Evolutionary conservation across 331 rosid species (phyloP), one percentile per base, ranked within the genome.

Genomic region (Malus hybrid): DNA sequence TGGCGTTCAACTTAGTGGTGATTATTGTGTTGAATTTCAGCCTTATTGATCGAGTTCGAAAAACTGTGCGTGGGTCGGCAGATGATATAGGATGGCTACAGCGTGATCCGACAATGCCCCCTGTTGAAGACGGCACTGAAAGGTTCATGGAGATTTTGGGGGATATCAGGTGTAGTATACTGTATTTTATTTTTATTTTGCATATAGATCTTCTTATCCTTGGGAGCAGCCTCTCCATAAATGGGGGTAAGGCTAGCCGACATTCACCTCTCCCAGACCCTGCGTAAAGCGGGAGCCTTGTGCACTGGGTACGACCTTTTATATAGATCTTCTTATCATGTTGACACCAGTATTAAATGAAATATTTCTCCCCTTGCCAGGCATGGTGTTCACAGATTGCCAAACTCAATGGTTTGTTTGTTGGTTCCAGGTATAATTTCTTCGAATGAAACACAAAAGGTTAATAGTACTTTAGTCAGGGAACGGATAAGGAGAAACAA

Each of bases 41-140:
- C 82, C 89, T 95, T 75, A 78, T 90, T 79, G 91, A 92, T 15
- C 87, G 97, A n/a, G 97, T 93, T 76, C 85, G 93, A 70, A 90
- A 83, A 86, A 95, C 97, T 67, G 93, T 95, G 36, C 93, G 84
- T 57, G 99, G 99, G 48, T 95, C 97, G 28, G 93, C 97, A 32
- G 97, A 90, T 83, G 99, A 95, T 81, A 92, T 95, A 77, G 99
- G 99, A 33, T 95, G 99, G 99, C 92, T 95, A 73, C 96, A 90
- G 81, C 87, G 80, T 79, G 93, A 88, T 86, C 83, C 91, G 0
- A 90, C 80, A 80, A 84, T 95, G 97, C 96, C 93, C 22, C 81
- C 93, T 0, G 93, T 90, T 76, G 97, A 90, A 80, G 99, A 95
- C 68, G 93, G 99, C 59, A 92, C 97, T 1, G 89, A 87, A 44